Conservation (phyloP, 768 basidiomycete genomes). For the Tremella mesenterica region DNA sequence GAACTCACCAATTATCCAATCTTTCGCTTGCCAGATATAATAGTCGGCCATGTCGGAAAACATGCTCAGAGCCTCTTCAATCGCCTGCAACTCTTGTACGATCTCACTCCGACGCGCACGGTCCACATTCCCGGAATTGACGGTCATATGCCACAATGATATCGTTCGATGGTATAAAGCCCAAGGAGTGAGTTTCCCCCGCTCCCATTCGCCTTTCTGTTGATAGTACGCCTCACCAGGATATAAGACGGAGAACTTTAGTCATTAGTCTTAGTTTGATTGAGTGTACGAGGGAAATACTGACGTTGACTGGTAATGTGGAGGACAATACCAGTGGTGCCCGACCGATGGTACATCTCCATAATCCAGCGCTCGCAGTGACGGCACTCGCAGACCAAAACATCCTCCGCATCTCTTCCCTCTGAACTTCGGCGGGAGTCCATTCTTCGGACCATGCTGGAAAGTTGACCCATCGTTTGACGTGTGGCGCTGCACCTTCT, state of each 20-base stretch:
- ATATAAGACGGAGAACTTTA: not conserved
- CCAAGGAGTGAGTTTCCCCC: not conserved
- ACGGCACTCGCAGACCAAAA: conserved; percentile 2
- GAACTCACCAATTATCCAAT: not conserved
- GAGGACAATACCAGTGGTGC: not conserved
- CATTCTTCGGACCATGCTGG: not conserved
- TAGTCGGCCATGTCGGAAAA: not conserved
- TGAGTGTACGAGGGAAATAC: not conserved
- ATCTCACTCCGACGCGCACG: not conserved
- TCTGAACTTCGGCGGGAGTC: not conserved
- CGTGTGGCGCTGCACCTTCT: not conserved
- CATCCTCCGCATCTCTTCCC: conserved; percentile 10
- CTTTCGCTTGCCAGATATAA: not conserved
- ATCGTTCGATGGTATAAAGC: not conserved
- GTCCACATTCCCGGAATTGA: not conserved
- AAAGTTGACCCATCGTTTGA: not conserved
- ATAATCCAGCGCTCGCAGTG: not conserved
- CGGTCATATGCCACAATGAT: not conserved
- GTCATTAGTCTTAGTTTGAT: not conserved
- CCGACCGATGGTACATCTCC: not conserved
- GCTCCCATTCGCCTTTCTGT: no score
- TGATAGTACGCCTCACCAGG: not conserved
- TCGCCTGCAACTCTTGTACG: not conserved
- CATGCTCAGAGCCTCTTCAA: not conserved
- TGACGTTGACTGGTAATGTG: not conserved